Percentiles rank a stretch among this genome's conserved stretches.
phyloP scores from a whole-genome alignment of 129 eudicot species.

The Mikania micrantha region DNA sequence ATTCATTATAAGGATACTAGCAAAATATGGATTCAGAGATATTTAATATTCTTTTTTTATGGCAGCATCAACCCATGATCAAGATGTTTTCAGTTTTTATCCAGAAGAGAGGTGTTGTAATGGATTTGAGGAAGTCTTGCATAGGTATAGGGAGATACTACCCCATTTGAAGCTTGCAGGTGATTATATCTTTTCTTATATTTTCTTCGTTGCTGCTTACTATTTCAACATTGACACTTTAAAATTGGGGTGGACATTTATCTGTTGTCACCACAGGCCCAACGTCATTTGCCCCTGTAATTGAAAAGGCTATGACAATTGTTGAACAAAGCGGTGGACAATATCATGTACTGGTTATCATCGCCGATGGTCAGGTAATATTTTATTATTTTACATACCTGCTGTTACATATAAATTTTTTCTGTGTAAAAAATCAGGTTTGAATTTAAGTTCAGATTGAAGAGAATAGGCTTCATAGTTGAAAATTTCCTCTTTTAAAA shows the following conservation, averaged over 20 bases:
- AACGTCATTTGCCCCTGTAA: slow-evolving; percentile 90
- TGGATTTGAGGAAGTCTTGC: slow-evolving; percentile 88
- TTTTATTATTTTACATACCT: not conserved
- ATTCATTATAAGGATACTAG: not conserved
- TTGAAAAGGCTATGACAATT: slow-evolving; percentile 93
- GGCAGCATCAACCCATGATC: slow-evolving; percentile 95
- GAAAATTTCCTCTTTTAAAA: not conserved
- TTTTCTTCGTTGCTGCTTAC: slow-evolving; percentile 12
- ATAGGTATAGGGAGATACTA: slow-evolving; percentile 73
- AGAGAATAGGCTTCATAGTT: not conserved
- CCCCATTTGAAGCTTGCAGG: slow-evolving; percentile 95
- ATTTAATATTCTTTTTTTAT: not conserved
- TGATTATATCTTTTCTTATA: slow-evolving; percentile 14
- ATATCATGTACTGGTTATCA: slow-evolving; percentile 80
- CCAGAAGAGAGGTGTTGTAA: slow-evolving; percentile 80
- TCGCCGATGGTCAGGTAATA: slow-evolving; percentile 98
- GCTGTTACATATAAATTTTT: not conserved
- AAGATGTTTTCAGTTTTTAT: slow-evolving; percentile 85
- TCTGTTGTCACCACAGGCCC: slow-evolving; percentile 56
- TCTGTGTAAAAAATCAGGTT: not conserved
- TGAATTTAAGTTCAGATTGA: not conserved
- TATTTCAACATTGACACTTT: not conserved
- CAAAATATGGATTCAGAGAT: not conserved
- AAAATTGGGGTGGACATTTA: slow-evolving; percentile 3
- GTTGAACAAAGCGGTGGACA: slow-evolving; percentile 96